Evolutionary conservation across 116 monocot genomes (phyloP).

Genomic region (Iris pallida): DNA sequence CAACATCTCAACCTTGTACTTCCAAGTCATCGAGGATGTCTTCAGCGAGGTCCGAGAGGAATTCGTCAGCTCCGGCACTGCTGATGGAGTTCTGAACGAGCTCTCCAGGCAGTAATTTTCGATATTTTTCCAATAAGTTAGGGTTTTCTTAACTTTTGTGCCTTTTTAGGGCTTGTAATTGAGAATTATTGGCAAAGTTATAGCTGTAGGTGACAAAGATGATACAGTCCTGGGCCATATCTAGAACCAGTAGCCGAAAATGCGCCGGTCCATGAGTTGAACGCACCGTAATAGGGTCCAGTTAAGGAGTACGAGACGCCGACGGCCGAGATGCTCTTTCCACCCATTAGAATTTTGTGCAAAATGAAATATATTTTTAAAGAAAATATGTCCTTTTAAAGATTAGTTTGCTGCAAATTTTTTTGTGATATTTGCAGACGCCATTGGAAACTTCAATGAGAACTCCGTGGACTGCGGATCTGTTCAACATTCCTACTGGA

Average conservation of each 20-base stretch:
- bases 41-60: slow-evolving; percentile 28
- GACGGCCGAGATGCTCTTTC: slow-evolving; percentile 53
- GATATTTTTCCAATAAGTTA: background rate
- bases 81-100: slow-evolving; percentile 27
- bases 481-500: slow-evolving; percentile 61
- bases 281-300: too few relatives aligned
- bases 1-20: slow-evolving; percentile 28
- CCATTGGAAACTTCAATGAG: slow-evolving; percentile 54
- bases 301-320: slow-evolving; percentile 50
- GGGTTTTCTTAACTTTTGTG: background rate
- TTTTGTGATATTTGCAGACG: slow-evolving; percentile 22
- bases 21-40: slow-evolving; percentile 32
- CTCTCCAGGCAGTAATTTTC: slow-evolving; percentile 34
- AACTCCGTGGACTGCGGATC: slow-evolving; percentile 59
- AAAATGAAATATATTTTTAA: background rate
- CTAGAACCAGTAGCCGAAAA: too few relatives aligned
- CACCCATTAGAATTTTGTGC: slow-evolving; percentile 20
- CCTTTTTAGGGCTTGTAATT: background rate
- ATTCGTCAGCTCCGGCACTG: slow-evolving; percentile 23
- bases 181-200: background rate
- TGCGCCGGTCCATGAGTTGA: too few relatives aligned
- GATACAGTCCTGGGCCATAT: slow-evolving; percentile 40
- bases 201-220: slow-evolving; percentile 63
- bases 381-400: background rate
- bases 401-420: background rate